A percentile compares a stretch with the other conserved stretches of the same genome.
phyloP scores from a whole-genome alignment of 352 stramenopile genomes.

The Globisporangium nodosum region DNA sequence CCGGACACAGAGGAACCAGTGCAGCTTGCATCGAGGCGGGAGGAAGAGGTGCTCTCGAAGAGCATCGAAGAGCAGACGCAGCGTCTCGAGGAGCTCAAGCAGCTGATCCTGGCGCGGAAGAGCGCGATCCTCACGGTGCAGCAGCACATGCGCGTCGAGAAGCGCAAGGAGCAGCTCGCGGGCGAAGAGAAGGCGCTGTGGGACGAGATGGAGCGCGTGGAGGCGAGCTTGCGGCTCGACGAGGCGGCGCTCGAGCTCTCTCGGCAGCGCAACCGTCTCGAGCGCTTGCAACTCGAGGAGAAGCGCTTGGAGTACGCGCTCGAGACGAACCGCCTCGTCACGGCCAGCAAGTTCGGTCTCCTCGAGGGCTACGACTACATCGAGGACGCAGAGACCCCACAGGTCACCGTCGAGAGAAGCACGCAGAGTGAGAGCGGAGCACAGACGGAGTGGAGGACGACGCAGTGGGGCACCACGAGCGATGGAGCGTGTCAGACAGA shows the following conservation, averaged over 20 bases:
- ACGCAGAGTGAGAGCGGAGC: not conserved
- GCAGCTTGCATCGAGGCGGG: slow-evolving; percentile 15
- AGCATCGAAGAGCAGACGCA: slow-evolving; percentile 62
- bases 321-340: not conserved
- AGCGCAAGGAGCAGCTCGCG: slow-evolving; percentile 34
- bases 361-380: slow-evolving; percentile 33
- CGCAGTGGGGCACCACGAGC: slow-evolving; percentile 4
- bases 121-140: slow-evolving; percentile 34
- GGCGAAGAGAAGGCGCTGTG: slow-evolving; percentile 39
- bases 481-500: slow-evolving; percentile 13
- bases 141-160: slow-evolving; percentile 44
- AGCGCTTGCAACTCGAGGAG: slow-evolving; percentile 32
- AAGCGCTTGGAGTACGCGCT: slow-evolving; percentile 16
- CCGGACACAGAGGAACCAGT: not conserved
- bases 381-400: slow-evolving; percentile 12
- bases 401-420: not conserved
- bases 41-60: slow-evolving; percentile 40
- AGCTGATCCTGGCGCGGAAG: slow-evolving; percentile 36
- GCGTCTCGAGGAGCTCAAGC: slow-evolving; percentile 39
- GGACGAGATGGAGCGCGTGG: slow-evolving; percentile 40
- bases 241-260: slow-evolving; percentile 32
- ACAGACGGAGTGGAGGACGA: not conserved
- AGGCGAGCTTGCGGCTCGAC: slow-evolving; percentile 31
- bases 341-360: not conserved
- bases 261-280: slow-evolving; percentile 43